phyloP scores from a whole-genome alignment of 2,329 filamentous ascomycete species.

The Westerdykella sp. region DNA sequence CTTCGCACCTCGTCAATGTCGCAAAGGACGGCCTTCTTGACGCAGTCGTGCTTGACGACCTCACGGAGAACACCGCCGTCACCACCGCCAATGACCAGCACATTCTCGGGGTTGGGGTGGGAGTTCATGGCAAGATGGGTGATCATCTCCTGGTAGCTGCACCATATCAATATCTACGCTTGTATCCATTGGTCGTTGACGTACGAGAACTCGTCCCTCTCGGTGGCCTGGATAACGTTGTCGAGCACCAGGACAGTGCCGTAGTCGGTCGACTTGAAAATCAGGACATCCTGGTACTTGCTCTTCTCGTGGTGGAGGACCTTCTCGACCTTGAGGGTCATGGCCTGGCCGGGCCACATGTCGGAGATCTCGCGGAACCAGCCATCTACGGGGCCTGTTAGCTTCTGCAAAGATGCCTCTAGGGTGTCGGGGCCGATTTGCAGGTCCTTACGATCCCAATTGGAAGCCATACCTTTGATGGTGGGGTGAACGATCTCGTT shows the following conservation, averaged over 20 bases:
- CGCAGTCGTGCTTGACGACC: constrained; percentile 96
- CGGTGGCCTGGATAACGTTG: constrained; percentile 98
- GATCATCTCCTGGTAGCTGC: constrained; percentile 97
- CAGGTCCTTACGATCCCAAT: not conserved
- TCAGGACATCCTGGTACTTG: constrained; percentile 97
- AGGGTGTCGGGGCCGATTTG: constrained; percentile 10
- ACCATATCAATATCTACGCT: constrained; percentile 10
- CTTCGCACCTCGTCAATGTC: constrained; percentile 82
- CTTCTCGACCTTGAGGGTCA: constrained; percentile 87
- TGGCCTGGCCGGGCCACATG: constrained; percentile 99
- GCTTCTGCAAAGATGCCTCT: not conserved
- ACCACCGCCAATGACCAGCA: constrained; percentile 95
- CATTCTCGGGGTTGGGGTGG: constrained; percentile 96
- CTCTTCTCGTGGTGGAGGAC: constrained; percentile 98
- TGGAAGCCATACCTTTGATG: constrained; percentile 57
- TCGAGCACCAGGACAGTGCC: constrained; percentile 94
- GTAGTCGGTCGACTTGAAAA: constrained; percentile 97
- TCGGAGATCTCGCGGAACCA: constrained; percentile 99
- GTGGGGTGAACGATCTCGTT: constrained; percentile 65
- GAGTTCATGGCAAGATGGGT: constrained; percentile 97
- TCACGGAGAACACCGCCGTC: constrained; percentile 97
- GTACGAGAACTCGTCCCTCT: constrained; percentile 94
- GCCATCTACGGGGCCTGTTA: constrained; percentile 63
- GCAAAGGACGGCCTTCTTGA: constrained; percentile 93
- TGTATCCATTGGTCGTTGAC: constrained; percentile 14